These are phyloP conservation scores for Collybia mongolica DNA, from an alignment of 768 basidiomycete species.

Conservation along the genomic window DNA sequence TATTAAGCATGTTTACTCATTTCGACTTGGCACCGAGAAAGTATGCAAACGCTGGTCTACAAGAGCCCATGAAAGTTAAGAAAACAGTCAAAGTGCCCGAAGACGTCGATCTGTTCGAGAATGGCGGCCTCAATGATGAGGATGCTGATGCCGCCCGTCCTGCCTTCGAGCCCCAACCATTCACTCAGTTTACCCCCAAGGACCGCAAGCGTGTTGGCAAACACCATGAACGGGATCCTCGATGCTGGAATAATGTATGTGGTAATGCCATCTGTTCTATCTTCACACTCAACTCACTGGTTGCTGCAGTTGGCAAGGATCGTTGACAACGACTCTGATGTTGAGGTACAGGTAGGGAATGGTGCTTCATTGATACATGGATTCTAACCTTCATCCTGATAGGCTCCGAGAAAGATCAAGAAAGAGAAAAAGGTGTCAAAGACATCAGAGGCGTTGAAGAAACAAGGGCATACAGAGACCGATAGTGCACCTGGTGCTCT, in stretches of 20 bases:
- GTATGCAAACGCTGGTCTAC: slow-evolving; percentile 6
- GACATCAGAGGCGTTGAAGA: neutral
- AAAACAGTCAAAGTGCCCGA: slow-evolving; percentile 3
- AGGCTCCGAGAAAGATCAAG: neutral
- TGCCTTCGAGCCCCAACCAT: neutral
- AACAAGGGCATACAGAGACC: slow-evolving; percentile 1
- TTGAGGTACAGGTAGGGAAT: neutral
- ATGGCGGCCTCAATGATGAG: slow-evolving; percentile 18
- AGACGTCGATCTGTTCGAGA: slow-evolving; percentile 3
- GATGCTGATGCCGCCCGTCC: slow-evolving; percentile 12
- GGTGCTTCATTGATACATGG: neutral
- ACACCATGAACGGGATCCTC: neutral
- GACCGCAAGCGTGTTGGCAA: neutral
- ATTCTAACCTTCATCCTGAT: neutral
- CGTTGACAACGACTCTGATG: neutral
- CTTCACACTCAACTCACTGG: slow-evolving; percentile 1
- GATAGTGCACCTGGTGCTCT: neutral
- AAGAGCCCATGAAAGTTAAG: slow-evolving; percentile 2
- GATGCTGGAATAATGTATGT: neutral
- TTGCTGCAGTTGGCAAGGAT: neutral
- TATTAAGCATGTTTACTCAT: slow-evolving; percentile 2
- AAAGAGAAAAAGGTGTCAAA: neutral
- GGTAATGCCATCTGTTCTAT: neutral
- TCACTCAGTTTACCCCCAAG: neutral
- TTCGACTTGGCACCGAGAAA: slow-evolving; percentile 6